These are phyloP conservation scores for Phytophthora lateralis DNA, from an alignment of 352 stramenopile species.

Conservation along the genomic window DNA sequence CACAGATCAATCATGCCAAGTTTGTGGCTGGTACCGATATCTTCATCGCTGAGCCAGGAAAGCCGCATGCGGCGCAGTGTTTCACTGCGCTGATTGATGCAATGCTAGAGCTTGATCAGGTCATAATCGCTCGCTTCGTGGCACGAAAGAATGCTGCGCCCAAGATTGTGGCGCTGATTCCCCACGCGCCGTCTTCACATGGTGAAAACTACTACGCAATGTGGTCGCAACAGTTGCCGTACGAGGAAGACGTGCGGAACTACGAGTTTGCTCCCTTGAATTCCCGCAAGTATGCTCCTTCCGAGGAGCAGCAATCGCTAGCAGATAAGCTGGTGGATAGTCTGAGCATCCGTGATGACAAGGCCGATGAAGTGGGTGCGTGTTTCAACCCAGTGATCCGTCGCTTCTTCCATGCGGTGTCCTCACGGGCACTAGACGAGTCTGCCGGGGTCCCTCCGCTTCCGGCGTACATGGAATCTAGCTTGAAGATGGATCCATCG, in stretches of 20 bases:
- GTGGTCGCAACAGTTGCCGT: slow-evolving; percentile 78
- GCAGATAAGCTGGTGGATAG: slow-evolving; percentile 78
- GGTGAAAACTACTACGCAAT: slow-evolving; percentile 69
- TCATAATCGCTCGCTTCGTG: slow-evolving; percentile 82
- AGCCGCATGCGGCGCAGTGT: slow-evolving; percentile 61
- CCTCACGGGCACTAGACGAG: slow-evolving; percentile 59
- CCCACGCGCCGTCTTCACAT: slow-evolving; percentile 40
- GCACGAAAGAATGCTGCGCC: slow-evolving; percentile 74
- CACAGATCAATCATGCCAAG: slow-evolving; percentile 53
- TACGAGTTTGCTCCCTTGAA: slow-evolving; percentile 82
- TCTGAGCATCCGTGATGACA: slow-evolving; percentile 71
- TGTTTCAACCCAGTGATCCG: slow-evolving; percentile 80
- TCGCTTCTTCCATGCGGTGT: slow-evolving; percentile 75
- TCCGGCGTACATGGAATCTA: slow-evolving; percentile 61
- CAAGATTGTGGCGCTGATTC: slow-evolving; percentile 79
- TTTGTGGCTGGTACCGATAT: slow-evolving; percentile 71
- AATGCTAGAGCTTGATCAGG: slow-evolving; percentile 65
- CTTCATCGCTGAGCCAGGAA: slow-evolving; percentile 78
- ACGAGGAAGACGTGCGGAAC: slow-evolving; percentile 76
- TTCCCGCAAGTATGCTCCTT: slow-evolving; percentile 54
- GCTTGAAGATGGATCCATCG: slow-evolving; percentile 62
- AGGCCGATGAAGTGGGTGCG: slow-evolving; percentile 52
- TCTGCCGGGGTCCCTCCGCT: slow-evolving; percentile 52
- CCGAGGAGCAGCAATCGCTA: slow-evolving; percentile 56
- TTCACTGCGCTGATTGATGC: slow-evolving; percentile 69